These are phyloP conservation scores for Aspergillus unguis DNA, from an alignment of 2,329 filamentous ascomycete species.

Conservation along the genomic window DNA sequence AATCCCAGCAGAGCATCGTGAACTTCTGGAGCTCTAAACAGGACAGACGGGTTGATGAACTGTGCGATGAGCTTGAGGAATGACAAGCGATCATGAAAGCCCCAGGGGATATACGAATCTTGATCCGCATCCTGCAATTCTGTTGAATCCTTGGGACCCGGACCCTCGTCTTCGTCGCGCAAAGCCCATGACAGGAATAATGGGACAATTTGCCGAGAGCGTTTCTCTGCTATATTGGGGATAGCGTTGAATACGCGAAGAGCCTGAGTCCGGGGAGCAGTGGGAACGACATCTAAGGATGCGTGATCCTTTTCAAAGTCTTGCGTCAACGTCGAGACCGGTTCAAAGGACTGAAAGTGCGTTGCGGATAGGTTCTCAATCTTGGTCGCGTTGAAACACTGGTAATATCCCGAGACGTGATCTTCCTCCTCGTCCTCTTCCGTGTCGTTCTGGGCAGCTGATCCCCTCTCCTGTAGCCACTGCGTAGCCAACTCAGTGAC, in stretches of 20 bases:
- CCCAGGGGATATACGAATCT: conserved; percentile 35
- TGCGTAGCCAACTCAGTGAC: conserved; percentile 70
- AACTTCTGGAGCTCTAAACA: conserved; percentile 75
- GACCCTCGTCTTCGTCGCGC: conserved; percentile 46
- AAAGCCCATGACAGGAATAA: conserved; percentile 79
- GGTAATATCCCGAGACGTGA: conserved; percentile 57
- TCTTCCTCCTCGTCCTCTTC: conserved; percentile 25
- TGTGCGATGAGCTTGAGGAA: conserved; percentile 78
- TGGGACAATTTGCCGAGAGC: conserved; percentile 79
- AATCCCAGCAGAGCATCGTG: conserved; percentile 71
- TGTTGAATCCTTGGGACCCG: conserved; percentile 15
- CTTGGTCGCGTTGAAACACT: conserved; percentile 71
- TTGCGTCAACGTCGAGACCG: conserved; percentile 58
- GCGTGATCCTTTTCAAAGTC: conserved; percentile 63
- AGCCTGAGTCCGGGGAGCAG: conserved; percentile 67
- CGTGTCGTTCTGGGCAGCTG: conserved; percentile 20
- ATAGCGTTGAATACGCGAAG: conserved; percentile 72
- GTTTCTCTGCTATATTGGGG: conserved; percentile 77
- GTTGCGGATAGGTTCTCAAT: conserved; percentile 54
- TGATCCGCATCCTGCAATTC: conserved; percentile 10
- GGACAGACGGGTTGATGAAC: conserved; percentile 79
- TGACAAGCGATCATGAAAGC: conserved; percentile 71
- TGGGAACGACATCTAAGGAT: conserved; percentile 31
- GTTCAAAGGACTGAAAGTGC: conserved; percentile 53
- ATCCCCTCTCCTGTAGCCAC: conserved; percentile 61